Base-by-base conservation (phyloP, 2,329 filamentous ascomycete species). In the Exophiala xenobiotica region DNA sequence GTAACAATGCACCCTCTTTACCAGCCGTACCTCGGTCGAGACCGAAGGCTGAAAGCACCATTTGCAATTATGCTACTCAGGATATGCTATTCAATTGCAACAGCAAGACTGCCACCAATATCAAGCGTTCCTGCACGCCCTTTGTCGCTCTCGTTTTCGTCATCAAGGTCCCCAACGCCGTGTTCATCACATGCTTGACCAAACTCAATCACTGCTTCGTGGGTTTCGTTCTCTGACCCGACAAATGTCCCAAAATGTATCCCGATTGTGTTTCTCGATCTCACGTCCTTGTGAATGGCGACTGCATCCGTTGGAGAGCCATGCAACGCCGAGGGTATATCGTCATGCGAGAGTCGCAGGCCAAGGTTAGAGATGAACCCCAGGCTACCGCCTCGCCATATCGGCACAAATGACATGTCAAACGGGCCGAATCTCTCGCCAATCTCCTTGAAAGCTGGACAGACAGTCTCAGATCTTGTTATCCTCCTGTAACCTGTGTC, bases 181-280 rank as follows among this genome's bases (percentile, higher is more conserved):
- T 18, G 26, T 12, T 42, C 35, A 22, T 50, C 47, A 24, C 54
- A 54, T 12, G 50, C 46, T 20, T 48, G 44, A 14, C 24, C 42
- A 31, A 57, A 51, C 24, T 57, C 54, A 23, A 45, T 51, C 18
- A 49, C 37, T 3, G 54, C 54, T 46, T 57, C 54, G 35, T 46
- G 44, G 6, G 51, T 33, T 31, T 57, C 54, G 29, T 47, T 53
- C 18, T 48, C 46, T 4, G 46, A 39, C 6, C 54, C 54, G 9
- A 57, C 23, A 22, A 57, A 57, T 0, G 75, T 78, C 0, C 75
- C 76, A 53, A 73, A 78, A 49, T 79, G 76, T 72, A 78, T 77
- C 0, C 73, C 76, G 22, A 79, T 68, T 27, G 72, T 76, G 58
- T 70, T 70, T 60, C 67, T 73, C 41, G 73, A 74, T 40, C 57